phyloP scores from a whole-genome alignment of 176 grass and related monocot species.

The Eleusine indica region DNA sequence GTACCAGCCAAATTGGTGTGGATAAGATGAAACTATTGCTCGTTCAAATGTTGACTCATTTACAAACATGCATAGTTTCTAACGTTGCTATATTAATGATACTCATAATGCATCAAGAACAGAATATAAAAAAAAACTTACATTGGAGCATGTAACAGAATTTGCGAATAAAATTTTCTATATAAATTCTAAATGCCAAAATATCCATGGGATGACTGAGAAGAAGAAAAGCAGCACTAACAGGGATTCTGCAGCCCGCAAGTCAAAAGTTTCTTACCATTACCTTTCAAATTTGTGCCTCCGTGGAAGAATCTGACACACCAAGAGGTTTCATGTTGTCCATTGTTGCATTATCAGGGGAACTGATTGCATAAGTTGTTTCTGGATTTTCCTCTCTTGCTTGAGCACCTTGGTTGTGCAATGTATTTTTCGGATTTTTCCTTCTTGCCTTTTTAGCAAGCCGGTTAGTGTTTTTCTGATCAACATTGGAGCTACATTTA shows the following conservation, averaged over 20 bases:
- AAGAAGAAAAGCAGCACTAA: background rate
- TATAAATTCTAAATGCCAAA: background rate
- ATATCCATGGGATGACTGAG: background rate
- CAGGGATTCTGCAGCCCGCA: conserved; percentile 4
- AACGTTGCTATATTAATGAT: background rate
- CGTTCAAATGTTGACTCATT: conserved; percentile 4
- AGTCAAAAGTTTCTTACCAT: conserved; percentile 13
- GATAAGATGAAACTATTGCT: background rate
- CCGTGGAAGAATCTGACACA: conserved; percentile 6
- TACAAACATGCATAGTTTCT: background rate
- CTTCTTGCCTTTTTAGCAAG: conserved; percentile 30
- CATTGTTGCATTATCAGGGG: conserved; percentile 12
- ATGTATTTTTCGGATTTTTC: conserved; percentile 19
- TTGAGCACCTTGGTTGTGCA: conserved; percentile 15
- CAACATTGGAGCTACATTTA: conserved; percentile 20
- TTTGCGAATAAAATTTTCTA: background rate
- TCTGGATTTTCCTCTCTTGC: conserved; percentile 31
- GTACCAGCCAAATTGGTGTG: background rate
- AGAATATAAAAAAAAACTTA: background rate
- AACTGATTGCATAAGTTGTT: background rate
- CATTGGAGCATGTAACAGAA: background rate
- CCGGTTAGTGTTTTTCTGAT: conserved; percentile 12
- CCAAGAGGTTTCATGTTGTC: conserved; percentile 27
- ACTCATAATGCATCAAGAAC: background rate
- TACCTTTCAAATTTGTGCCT: conserved; percentile 10